Base-by-base conservation (phyloP, 108 stramenopile genomes). In the Parietichytrium sp. region DNA sequence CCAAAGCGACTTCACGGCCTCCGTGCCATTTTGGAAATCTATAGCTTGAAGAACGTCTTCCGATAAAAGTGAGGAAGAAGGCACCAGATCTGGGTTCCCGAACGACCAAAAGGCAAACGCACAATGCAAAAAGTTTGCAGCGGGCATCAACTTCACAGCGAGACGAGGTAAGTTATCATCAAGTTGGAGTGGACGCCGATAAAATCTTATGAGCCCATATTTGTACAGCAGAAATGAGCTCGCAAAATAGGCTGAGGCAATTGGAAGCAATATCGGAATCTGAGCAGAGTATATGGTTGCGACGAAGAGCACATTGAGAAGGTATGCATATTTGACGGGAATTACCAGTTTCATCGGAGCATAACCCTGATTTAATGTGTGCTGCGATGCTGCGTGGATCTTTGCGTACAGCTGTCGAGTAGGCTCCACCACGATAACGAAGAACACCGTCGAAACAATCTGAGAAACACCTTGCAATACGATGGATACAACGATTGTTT, bases 211-310 rank as follows among this genome's bases (percentile, higher is more conserved):
- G 20, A 72, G 36, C 16, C 38, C 61, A 38, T 72, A 72, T 25
- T 72, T 72, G 42, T 72, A 33, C 10, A 72, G 45, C 61, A 33
- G 45, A 72, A 45, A 72, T 23, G 61, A 45, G 61, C 61, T 45
- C 15, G 61, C 20, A 25, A 72, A 72, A 72, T 45, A 72, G 29
- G 45, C 10, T 15, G 42, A 33, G 23, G 61, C 61, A 27, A 16
- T 45, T 7, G 42, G 38, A 45, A 72, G 61, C 6, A 72, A 33
- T 7, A 72, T 10, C 10, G 61, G 61, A 33, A 72, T 72, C 23
- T 42, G 36, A 12, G 61, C 61, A 47, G 61, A 72, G 1, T 72
- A 72, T 10, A 72, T 33, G 38, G 45, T 72, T 0, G 61, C 45
- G 23, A 72, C 61, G 38, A 33, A 72, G 20, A 72, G 36, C n/a